These are phyloP conservation scores for Tolypocladium endophyticum DNA, from an alignment of 2,329 filamentous ascomycete genomes.

Conservation along the genomic window DNA sequence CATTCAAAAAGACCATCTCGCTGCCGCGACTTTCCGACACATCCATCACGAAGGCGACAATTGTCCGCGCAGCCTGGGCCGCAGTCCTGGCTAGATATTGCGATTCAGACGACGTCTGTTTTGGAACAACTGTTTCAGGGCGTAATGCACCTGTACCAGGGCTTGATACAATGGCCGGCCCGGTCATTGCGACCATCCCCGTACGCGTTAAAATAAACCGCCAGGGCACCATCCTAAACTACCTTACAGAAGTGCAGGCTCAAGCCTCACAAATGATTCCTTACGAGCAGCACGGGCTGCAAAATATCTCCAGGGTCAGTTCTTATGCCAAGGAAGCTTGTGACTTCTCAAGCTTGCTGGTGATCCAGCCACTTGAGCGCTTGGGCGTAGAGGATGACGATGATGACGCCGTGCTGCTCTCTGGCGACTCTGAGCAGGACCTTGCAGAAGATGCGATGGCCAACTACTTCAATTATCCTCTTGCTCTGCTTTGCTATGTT, in stretches of 20 bases:
- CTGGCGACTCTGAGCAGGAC: not conserved
- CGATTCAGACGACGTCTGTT: slow-evolving; percentile 11
- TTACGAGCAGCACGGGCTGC: not conserved
- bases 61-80: slow-evolving; percentile 15
- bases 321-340: not conserved
- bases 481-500: not conserved
- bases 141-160: slow-evolving; percentile 14
- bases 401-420: not conserved
- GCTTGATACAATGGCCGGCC: slow-evolving; percentile 16
- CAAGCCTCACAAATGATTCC: not conserved
- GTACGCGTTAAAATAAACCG: not conserved
- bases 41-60: slow-evolving; percentile 8
- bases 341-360: not conserved
- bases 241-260: not conserved
- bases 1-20: not conserved
- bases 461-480: not conserved
- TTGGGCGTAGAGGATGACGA: not conserved
- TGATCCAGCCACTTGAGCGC: not conserved
- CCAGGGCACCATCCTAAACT: not conserved
- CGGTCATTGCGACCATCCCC: slow-evolving; percentile 15
- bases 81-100: slow-evolving; percentile 10
- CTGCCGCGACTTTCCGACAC: not conserved
- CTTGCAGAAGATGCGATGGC: not conserved
- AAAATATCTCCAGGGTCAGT: not conserved
- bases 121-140: slow-evolving; percentile 17